Evolutionary conservation across 2,329 filamentous ascomycete species (phyloP).

Genomic region (Colletotrichum acutatum): DNA sequence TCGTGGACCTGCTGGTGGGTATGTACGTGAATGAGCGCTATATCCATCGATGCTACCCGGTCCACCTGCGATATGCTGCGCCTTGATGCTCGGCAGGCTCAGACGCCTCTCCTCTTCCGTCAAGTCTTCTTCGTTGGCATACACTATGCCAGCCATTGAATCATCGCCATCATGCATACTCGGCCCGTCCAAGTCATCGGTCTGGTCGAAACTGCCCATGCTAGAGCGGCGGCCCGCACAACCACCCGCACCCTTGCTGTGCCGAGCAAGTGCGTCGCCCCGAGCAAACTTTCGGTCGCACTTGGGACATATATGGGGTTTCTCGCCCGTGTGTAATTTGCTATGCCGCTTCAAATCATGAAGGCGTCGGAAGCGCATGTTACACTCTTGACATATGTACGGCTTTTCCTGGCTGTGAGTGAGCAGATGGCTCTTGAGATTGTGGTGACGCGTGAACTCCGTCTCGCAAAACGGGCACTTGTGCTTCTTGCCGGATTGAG

Average conservation of each 20-base stretch:
- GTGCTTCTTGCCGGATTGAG: slow-evolving; percentile 80
- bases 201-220: slow-evolving; percentile 82
- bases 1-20: slow-evolving; percentile 74
- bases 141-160: slow-evolving; percentile 57
- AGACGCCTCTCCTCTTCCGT: slow-evolving; percentile 70
- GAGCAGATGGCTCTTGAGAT: slow-evolving; percentile 95
- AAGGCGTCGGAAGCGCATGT: slow-evolving; percentile 89
- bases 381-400: slow-evolving; percentile 92
- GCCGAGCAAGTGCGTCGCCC: slow-evolving; percentile 91
- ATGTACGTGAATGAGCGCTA: slow-evolving; percentile 78
- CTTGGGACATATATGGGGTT: slow-evolving; percentile 93
- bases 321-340: slow-evolving; percentile 96
- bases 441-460: slow-evolving; percentile 97
- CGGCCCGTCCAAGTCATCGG: slow-evolving; percentile 75
- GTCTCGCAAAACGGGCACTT: slow-evolving; percentile 97
- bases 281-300: slow-evolving; percentile 95
- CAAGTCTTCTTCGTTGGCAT: slow-evolving; percentile 67
- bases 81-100: slow-evolving; percentile 80
- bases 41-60: slow-evolving; percentile 59
- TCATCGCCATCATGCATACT: slow-evolving; percentile 64
- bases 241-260: slow-evolving; percentile 94
- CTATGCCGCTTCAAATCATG: slow-evolving; percentile 97
- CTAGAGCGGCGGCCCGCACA: slow-evolving; percentile 93
- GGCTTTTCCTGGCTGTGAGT: slow-evolving; percentile 99
- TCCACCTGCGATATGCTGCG: slow-evolving; percentile 71